phyloP scores from a whole-genome alignment of 176 grass and related monocot species.

The Bonia amplexicaulis region DNA sequence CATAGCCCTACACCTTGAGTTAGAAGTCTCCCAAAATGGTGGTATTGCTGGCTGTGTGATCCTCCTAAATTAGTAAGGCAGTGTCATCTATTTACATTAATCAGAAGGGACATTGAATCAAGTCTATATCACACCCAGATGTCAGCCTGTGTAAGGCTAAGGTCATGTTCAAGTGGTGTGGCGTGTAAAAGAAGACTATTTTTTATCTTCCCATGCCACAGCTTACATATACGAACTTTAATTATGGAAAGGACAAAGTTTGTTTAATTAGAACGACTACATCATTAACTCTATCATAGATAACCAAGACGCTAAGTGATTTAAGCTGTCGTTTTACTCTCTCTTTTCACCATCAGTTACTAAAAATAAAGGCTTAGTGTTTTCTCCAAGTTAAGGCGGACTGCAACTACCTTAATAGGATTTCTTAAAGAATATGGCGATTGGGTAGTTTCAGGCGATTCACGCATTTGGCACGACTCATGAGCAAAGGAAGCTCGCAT shows the following conservation, averaged over 20 bases:
- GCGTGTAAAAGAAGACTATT: neutral
- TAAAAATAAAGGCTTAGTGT: neutral
- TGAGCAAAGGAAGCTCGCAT: neutral
- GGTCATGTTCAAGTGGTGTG: neutral
- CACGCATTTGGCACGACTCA: neutral
- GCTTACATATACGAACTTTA: slow-evolving; percentile 3
- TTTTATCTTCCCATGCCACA: neutral
- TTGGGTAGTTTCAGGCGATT: slow-evolving; percentile 1
- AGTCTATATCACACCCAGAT: slow-evolving; percentile 16
- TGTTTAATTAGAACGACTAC: neutral
- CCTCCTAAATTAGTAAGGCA: slow-evolving; percentile 3
- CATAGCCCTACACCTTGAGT: neutral
- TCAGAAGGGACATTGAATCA: neutral
- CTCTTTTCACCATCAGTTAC: neutral
- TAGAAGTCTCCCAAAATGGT: neutral
- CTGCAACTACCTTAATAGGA: slow-evolving; percentile 8
- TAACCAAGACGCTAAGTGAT: neutral
- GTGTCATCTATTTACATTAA: slow-evolving; percentile 14
- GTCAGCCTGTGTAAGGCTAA: neutral
- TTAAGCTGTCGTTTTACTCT: neutral
- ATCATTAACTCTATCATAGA: slow-evolving; percentile 1
- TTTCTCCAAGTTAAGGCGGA: neutral
- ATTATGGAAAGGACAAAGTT: neutral
- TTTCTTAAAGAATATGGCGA: neutral
- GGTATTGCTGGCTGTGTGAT: neutral